Evolutionary conservation across 495 filamentous ascomycete species (phyloP), one percentile per base, ranked within the genome.

Genomic region (Aspergillus heteromorphus): DNA sequence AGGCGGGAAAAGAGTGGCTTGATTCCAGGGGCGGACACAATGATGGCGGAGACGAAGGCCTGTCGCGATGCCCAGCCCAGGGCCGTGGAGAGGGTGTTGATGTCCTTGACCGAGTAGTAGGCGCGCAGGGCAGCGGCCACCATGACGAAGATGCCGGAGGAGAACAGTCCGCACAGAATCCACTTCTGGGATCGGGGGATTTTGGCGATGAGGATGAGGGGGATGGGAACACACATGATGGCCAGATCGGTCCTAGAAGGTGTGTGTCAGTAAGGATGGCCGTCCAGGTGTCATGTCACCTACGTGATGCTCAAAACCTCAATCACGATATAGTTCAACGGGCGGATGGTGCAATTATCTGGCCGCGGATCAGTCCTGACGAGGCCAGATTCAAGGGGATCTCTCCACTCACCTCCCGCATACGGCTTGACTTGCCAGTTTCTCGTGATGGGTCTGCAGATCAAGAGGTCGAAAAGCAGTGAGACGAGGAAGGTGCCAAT

Each of bases 361-460:
- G 9, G 36, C 9, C 1, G 40, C 17, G 40, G 2, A 4, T 50
- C 11, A 53, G 21, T 16, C 6, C 30, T 18, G 19, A 5, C 30
- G 10, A 40, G 16, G n/a, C n/a, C n/a, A n/a, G 10, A 10, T 30
- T 43, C 18, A 16, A 8, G 1, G 6, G 25, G 27, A 9, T 13
- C 36, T 18, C 1, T 7, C 13, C 1, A 30, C 58, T 30, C 36
- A 60, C 58, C 45, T 48, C 77, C 76, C 20, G 77, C 70, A 49
- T 70, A 61, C 36, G 77, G 77, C 45, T 74, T 60, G 25, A 79
- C 73, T 53, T 79, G 76, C 73, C 74, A 79, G 9, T 71, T 69
- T 4, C 67, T 70, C 18, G 68, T 19, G 47, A 75, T 68, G 11
- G 77, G 77, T 4, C 40, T 43, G 48, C 79, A 83, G 5, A 65